Conservation (phyloP, 78 protist genomes). For the Chrysochromulina parva region DNA sequence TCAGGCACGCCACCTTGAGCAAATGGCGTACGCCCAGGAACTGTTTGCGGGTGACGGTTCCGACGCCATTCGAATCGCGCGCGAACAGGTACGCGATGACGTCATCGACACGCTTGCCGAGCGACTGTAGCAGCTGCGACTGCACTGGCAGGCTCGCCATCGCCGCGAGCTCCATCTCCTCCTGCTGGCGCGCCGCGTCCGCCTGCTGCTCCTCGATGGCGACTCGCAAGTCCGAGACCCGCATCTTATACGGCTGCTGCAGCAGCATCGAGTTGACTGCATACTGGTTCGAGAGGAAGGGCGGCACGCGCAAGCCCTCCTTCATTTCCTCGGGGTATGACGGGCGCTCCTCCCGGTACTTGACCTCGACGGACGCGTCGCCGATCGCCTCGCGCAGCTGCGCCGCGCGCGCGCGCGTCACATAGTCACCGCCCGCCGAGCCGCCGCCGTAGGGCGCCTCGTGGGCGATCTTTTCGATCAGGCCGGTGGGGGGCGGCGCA, state of each 20-base stretch:
- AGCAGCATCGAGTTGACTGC: not conserved
- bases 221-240: not conserved
- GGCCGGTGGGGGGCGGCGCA: no score
- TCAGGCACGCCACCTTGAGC: no score
- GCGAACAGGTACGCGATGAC: not conserved
- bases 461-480: no score
- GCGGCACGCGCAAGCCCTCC: no score
- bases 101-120: not conserved
- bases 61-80: no score
- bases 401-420: not conserved
- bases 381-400: not conserved
- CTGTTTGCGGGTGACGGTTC: no score
- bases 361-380: not conserved
- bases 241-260: not conserved
- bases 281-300: no score
- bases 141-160: not conserved
- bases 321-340: no score
- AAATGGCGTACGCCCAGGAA: no score
- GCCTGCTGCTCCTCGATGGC: not conserved
- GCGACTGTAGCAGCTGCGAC: not conserved
- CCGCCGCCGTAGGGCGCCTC: not conserved
- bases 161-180: not conserved
- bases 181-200: not conserved
- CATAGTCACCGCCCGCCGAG: not conserved
- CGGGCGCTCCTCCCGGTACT: not conserved